Evolutionary conservation across 2,329 filamentous ascomycete genomes (phyloP).

Genomic region (Pseudopithomyces maydicus): DNA sequence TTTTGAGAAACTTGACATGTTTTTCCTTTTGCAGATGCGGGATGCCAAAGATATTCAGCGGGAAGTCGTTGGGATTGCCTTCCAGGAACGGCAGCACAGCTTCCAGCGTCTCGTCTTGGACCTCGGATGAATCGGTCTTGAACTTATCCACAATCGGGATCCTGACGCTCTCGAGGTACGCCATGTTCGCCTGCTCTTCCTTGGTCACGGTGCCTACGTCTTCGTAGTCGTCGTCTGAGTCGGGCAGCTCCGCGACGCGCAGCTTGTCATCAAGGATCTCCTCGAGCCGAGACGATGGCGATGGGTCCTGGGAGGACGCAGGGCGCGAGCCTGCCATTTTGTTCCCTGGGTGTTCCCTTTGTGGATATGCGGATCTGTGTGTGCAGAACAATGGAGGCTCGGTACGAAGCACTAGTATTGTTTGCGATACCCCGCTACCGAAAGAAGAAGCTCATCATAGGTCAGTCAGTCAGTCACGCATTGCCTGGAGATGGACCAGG

Average conservation of each 20-base stretch:
- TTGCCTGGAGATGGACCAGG: neutral
- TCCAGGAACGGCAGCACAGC: constrained; percentile 72
- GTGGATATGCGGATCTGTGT: constrained; percentile 17
- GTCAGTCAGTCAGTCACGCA: neutral
- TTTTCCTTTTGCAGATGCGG: constrained; percentile 70
- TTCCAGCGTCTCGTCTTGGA: constrained; percentile 71
- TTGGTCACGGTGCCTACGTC: constrained; percentile 38
- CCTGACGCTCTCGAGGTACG: constrained; percentile 35
- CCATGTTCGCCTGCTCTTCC: constrained; percentile 35
- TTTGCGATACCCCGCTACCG: constrained; percentile 21
- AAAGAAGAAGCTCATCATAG: constrained; percentile 14
- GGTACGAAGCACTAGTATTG: constrained; percentile 32
- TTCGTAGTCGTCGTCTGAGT: constrained; percentile 42
- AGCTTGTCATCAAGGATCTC: constrained; percentile 29
- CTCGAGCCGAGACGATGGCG: constrained; percentile 30
- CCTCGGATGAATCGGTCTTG: constrained; percentile 68
- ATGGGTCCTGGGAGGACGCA: constrained; percentile 17
- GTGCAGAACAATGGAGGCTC: constrained; percentile 32
- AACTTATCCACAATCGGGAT: constrained; percentile 69
- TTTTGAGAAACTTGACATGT: constrained; percentile 66
- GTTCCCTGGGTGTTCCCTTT: constrained; percentile 16
- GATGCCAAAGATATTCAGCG: constrained; percentile 73
- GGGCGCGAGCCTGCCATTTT: constrained; percentile 34
- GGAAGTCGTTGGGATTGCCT: constrained; percentile 55
- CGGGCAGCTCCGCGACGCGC: constrained; percentile 45